Base-by-base conservation (phyloP, 805 yeast species). In the Blastobotrys chiropterorum region DNA sequence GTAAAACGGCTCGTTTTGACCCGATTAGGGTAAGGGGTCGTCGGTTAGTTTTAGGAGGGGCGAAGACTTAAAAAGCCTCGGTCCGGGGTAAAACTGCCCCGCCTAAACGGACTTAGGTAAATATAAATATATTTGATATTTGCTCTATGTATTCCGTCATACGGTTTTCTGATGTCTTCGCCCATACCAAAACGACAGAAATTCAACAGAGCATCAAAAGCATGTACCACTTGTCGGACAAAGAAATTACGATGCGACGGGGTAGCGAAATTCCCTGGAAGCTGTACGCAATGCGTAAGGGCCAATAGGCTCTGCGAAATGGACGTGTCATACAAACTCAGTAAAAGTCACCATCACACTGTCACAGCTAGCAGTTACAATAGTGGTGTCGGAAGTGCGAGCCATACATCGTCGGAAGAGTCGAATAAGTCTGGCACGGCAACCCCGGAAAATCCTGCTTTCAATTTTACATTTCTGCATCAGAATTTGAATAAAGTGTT, bases 161-260 rank as follows among this genome's bases (percentile, higher is more conserved):
- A 26, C 11, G 11, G 34, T 26, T 11, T 26, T 11, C 34, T 11
- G 11, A 26, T 26, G 34, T 26, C 34, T 5, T 26, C 34, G 11
- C 34, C 34, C 11, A 26, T 26, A 6, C 34, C 8, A 6, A 26
- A 26, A 26, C 38, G 44, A 17, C 31, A 47, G 34, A 40, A 46
- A 17, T 48, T 39, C 30, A 43, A 45, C 19, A 44, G 55, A 16
- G 45, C 55, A 15, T 47, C 56, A 6, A 53, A 48, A 40, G 54
- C 92, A 1, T 87, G 96, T 63, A 85, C 94, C 0, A 90, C 85
- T 62, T 87, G 96, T 62, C 79, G 96, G 51, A 95, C 86, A 62
- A 95, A 86, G 66, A 87, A 87, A 67, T 86, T 87, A 64, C 85
- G 85, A 65, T 87, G 96, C 68, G 86, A 87, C 64, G 95, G 95